Base-by-base conservation (phyloP, 345 rosid species). In the Linum usitatissimum region DNA sequence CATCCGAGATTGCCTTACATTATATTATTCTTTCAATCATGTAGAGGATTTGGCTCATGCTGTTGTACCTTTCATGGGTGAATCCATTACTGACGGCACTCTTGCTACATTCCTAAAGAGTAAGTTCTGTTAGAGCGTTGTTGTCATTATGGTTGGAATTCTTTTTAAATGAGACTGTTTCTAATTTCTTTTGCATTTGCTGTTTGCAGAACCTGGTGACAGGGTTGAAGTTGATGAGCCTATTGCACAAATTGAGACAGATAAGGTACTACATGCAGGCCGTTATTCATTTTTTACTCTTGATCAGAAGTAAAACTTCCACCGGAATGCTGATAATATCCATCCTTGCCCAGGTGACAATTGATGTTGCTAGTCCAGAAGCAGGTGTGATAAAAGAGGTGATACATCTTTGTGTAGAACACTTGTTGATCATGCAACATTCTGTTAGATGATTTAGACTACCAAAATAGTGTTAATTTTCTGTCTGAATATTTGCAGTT, bases 191-290 rank as follows among this genome's bases (percentile, higher is more conserved):
- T 9, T 34, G 38, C 38, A 34, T 34, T 20, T 56, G 21, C 20
- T 18, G 15, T 68, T 57, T 55, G 70, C 82, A 93, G 97, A 86
- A 57, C 94, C 97, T 75, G 99, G 99, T 68, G 99, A 93, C 49
- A 77, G 83, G 30, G 99, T 93, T 5, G 91, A 78, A 76, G 83
- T 68, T 55, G 99, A 93, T 61, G 97, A 93, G 73, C 70, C 90
- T 49, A 90, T 90, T 79, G 99, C 97, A 61, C 97, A 93, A 74
- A 86, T 93, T 65, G 99, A 93, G 75, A 93, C 99, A 3, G 97
- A 93, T 79, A 93, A 93, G 86, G 99, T 93, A 40, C 55, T 61
- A 55, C 61, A 13, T 15, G 14, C 17, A 45, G 51, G 14, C 17
- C 10, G 51, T 45, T 45, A 3, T 45, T 45, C 8, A 15, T 45